These are phyloP conservation scores for Didymella glomerata DNA, from an alignment of 2,329 filamentous ascomycete species.

Conservation along the genomic window DNA sequence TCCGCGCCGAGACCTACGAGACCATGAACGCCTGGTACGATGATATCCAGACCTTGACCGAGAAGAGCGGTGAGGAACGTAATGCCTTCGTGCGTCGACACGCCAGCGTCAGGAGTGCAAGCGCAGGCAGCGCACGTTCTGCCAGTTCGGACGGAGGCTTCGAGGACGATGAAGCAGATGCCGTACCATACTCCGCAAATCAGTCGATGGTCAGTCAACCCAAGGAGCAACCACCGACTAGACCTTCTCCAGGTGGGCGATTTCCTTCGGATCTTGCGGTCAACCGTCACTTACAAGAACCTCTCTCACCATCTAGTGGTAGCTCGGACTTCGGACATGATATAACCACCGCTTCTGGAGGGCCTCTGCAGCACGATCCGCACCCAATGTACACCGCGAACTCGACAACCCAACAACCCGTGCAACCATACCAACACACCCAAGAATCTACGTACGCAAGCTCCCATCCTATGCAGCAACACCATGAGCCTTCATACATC, in stretches of 20 bases:
- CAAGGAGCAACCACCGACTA: constrained; percentile 60
- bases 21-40: constrained; percentile 98
- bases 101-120: constrained; percentile 78
- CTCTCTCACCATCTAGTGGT: constrained; percentile 81
- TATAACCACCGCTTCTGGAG: constrained; percentile 66
- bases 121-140: constrained; percentile 66
- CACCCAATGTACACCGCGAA: constrained; percentile 36
- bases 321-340: constrained; percentile 73
- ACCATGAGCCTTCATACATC: constrained; percentile 13
- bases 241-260: constrained; percentile 90
- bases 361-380: constrained; percentile 55
- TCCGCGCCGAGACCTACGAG: constrained; percentile 76
- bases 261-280: constrained; percentile 95
- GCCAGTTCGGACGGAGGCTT: constrained; percentile 55
- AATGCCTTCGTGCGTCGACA: constrained; percentile 86
- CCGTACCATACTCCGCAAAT: constrained; percentile 70
- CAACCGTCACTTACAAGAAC: constrained; percentile 82
- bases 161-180: constrained; percentile 68
- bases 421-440: constrained; percentile 21
- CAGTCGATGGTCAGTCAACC: constrained; percentile 52
- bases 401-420: constrained; percentile 30
- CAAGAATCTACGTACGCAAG: constrained; percentile 14
- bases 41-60: constrained; percentile 88
- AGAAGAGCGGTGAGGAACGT: constrained; percentile 87
- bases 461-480: constrained; percentile 9